A percentile compares a stretch with the other conserved stretches of the same genome.
Evolutionary conservation across 495 filamentous ascomycete genomes (phyloP).

Genomic region (Penicillium crystallinum): DNA sequence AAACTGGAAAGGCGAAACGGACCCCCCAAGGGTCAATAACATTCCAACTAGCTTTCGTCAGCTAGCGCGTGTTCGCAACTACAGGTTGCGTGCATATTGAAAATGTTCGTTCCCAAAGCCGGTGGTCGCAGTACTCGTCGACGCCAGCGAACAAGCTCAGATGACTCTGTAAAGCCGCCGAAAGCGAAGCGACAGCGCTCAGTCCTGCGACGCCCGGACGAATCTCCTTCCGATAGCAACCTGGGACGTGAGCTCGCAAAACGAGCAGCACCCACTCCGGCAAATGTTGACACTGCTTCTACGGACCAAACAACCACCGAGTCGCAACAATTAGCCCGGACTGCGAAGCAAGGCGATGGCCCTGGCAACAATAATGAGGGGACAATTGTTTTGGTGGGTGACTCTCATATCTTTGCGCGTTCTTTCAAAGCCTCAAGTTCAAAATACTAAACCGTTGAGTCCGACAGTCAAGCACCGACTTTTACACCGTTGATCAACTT

Average conservation of each 20-base stretch:
- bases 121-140: slow-evolving; percentile 57
- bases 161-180: slow-evolving; percentile 58
- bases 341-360: slow-evolving; percentile 50
- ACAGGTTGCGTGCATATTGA: slow-evolving; percentile 9
- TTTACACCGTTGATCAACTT: slow-evolving; percentile 80
- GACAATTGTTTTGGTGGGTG: slow-evolving; percentile 57
- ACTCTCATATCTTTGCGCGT: slow-evolving; percentile 1
- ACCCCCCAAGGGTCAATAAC: background rate
- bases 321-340: slow-evolving; percentile 55
- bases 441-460: slow-evolving; percentile 14
- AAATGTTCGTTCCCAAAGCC: slow-evolving; percentile 61
- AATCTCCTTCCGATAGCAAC: slow-evolving; percentile 24
- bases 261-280: background rate
- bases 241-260: slow-evolving; percentile 18
- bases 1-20: background rate
- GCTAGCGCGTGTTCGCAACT: slow-evolving; percentile 8
- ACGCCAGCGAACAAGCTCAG: slow-evolving; percentile 60
- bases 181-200: slow-evolving; percentile 70
- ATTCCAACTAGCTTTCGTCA: background rate
- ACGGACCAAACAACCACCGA: slow-evolving; percentile 21
- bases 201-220: slow-evolving; percentile 51
- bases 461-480: slow-evolving; percentile 73
- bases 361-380: slow-evolving; percentile 48
- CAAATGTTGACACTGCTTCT: slow-evolving; percentile 9
- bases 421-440: background rate